A percentile compares a stretch with the other conserved stretches of the same genome.
Evolutionary conservation across 352 stramenopile species (phyloP).

Genomic region (Globisporangium cylindrosporum): DNA sequence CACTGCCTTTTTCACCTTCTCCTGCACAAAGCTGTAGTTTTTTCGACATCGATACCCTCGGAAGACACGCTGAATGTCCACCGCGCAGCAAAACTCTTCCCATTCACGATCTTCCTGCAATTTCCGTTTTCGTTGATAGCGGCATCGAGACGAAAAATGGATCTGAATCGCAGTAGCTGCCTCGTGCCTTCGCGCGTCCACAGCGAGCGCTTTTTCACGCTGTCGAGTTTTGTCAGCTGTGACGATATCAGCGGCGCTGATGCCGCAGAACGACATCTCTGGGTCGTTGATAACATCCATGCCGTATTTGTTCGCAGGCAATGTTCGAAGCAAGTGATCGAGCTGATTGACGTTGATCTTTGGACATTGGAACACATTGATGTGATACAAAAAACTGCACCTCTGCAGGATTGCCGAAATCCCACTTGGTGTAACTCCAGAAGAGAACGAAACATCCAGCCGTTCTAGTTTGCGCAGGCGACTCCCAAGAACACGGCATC

Average conservation of each 20-base stretch:
- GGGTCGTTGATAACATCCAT: slow-evolving; percentile 58
- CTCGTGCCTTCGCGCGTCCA: slow-evolving; percentile 20
- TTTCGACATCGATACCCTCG: slow-evolving; percentile 41
- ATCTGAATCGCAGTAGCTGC: slow-evolving; percentile 44
- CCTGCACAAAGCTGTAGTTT: slow-evolving; percentile 36
- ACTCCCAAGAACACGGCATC: slow-evolving; percentile 26
- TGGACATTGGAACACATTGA: slow-evolving; percentile 49
- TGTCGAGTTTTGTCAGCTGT: slow-evolving; percentile 30
- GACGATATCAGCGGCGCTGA: slow-evolving; percentile 38
- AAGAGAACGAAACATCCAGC: slow-evolving; percentile 37
- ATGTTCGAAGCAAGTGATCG: slow-evolving; percentile 18
- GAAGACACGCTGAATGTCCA: slow-evolving; percentile 62
- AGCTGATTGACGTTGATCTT: slow-evolving; percentile 29
- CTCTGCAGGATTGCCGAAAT: slow-evolving; percentile 29
- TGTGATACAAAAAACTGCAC: slow-evolving; percentile 39
- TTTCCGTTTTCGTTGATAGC: slow-evolving; percentile 22
- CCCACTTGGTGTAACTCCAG: slow-evolving; percentile 24
- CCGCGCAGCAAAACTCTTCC: slow-evolving; percentile 44
- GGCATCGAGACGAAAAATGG: slow-evolving; percentile 32
- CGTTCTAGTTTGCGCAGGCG: slow-evolving; percentile 36
- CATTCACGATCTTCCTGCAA: slow-evolving; percentile 30
- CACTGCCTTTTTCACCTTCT: slow-evolving; percentile 32
- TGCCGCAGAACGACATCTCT: slow-evolving; percentile 33
- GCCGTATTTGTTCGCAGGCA: slow-evolving; percentile 30
- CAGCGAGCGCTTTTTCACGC: slow-evolving; percentile 27